Percentiles rank a stretch among this genome's conserved stretches.
These are phyloP conservation scores for Aphanomyces cochlioides DNA, from an alignment of 352 stramenopile species.

Conservation along the genomic window DNA sequence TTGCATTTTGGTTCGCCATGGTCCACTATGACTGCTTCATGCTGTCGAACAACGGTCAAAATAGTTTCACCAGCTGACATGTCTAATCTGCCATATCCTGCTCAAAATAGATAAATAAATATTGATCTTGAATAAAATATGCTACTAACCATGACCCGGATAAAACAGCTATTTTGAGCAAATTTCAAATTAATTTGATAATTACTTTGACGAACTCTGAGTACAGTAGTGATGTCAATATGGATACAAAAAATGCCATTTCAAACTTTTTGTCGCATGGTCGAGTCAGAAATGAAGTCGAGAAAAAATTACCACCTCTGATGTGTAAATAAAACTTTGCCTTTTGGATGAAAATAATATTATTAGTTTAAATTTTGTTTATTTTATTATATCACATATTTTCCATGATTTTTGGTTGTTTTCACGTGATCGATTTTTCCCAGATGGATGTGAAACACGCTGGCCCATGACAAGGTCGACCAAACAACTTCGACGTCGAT, in stretches of 20 bases:
- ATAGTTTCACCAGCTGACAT: conserved; percentile 1
- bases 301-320: background rate
- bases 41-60: background rate
- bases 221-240: no score
- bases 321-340: background rate
- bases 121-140: no score
- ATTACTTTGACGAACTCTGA: conserved; percentile 1
- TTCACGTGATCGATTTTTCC: conserved; percentile 7
- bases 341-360: background rate
- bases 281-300: no score
- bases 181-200: conserved; percentile 15
- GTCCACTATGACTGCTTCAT: background rate
- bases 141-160: background rate
- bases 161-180: background rate
- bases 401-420: background rate
- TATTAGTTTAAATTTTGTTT: background rate
- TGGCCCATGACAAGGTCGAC: background rate
- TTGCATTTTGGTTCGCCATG: background rate
- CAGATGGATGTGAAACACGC: background rate
- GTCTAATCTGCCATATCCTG: background rate
- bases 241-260: no score
- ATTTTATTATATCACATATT: background rate
- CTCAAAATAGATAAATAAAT: background rate
- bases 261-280: no score
- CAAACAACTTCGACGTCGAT: background rate